Conservation (phyloP, 306 rosid species). For the Lotus japonicus region DNA sequence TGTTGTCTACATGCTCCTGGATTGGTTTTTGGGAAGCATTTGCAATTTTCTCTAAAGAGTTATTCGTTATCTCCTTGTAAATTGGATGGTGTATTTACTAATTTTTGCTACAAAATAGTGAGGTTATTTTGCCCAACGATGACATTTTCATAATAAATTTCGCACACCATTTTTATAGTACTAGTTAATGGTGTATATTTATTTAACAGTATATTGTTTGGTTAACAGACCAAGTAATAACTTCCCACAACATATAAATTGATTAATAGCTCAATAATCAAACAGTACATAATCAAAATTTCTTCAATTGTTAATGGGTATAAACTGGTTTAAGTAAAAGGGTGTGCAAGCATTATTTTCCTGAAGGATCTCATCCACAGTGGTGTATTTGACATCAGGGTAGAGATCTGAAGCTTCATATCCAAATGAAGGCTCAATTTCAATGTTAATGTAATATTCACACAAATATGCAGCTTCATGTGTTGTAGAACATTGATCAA, state of each 20-base stretch:
- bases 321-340: not conserved
- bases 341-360: not conserved
- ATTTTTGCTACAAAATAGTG: slow-evolving; percentile 21
- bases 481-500: too few species aligned
- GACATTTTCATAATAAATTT: too few species aligned
- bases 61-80: slow-evolving; percentile 38
- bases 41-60: slow-evolving; percentile 27
- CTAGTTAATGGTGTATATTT: too few species aligned
- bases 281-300: not conserved
- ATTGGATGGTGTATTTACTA: slow-evolving; percentile 36
- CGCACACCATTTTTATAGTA: too few species aligned
- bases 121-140: slow-evolving; percentile 36
- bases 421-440: slow-evolving; percentile 50
- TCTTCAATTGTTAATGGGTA: not conserved
- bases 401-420: slow-evolving; percentile 57
- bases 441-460: slow-evolving; percentile 51
- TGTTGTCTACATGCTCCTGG: slow-evolving; percentile 23
- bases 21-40: slow-evolving; percentile 30
- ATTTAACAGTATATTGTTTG: not conserved
- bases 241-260: not conserved
- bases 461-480: slow-evolving; percentile 37
- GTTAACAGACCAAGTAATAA: not conserved
- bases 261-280: not conserved
- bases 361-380: slow-evolving; percentile 26
- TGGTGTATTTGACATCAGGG: slow-evolving; percentile 56